Conservation (phyloP, 768 basidiomycete genomes). For the Macrolepiota fuliginosa region DNA sequence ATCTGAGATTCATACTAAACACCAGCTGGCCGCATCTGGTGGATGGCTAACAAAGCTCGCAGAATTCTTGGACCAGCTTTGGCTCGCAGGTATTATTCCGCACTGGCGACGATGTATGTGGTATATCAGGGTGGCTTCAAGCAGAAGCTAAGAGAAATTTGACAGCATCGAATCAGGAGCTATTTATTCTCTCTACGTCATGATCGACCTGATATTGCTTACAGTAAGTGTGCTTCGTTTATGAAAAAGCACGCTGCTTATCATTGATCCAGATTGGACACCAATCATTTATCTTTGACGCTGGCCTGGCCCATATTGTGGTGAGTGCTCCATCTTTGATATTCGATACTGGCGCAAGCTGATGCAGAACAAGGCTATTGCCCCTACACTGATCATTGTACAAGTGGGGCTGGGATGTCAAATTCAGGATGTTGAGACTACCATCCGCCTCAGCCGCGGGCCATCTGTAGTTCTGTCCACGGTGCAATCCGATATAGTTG, state of each 20-base stretch:
- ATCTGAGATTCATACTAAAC: background rate
- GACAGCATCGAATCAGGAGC: slow-evolving; percentile 36
- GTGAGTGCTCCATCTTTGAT: background rate
- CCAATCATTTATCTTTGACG: slow-evolving; percentile 20
- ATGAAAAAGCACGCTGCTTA: background rate
- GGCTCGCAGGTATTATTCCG: slow-evolving; percentile 28
- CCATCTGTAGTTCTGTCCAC: background rate
- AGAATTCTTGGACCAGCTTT: slow-evolving; percentile 25
- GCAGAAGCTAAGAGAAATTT: background rate
- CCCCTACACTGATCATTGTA: background rate
- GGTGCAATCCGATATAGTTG: background rate
- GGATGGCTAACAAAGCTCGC: slow-evolving; percentile 25
- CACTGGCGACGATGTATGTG: slow-evolving; percentile 34
- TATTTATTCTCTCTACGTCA: slow-evolving; percentile 26
- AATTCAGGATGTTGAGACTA: background rate
- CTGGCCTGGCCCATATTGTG: slow-evolving; percentile 24
- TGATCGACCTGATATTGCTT: background rate
- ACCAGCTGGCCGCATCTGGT: slow-evolving; percentile 36
- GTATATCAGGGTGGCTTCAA: background rate
- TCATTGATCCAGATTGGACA: background rate
- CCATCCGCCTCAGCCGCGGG: background rate
- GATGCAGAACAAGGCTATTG: background rate
- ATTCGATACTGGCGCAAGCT: background rate
- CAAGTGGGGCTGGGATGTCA: background rate
- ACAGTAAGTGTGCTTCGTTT: background rate